A percentile compares a stretch with the other conserved stretches of the same genome.
phyloP scores from a whole-genome alignment of 805 yeast species.

The Cyberlindnera amylophila region DNA sequence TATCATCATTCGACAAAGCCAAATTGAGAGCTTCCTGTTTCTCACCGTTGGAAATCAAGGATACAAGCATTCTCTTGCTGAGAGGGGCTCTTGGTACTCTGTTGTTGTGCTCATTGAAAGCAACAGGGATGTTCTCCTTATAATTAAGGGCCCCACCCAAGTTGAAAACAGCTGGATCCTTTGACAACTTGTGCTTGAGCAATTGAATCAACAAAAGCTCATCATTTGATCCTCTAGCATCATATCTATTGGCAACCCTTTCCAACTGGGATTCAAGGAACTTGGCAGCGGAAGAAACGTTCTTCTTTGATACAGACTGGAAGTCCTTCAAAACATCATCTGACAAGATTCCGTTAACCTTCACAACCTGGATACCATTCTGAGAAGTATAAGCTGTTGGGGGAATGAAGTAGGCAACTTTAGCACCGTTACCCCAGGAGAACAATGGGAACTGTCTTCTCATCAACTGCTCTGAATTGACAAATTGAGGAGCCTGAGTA shows the following conservation, averaged over 20 bases:
- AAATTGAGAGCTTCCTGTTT: slow-evolving; percentile 60
- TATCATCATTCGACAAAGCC: slow-evolving; percentile 62
- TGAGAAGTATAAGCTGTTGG: slow-evolving; percentile 30
- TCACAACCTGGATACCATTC: slow-evolving; percentile 35
- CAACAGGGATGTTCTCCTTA: slow-evolving; percentile 8
- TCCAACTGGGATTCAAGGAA: slow-evolving; percentile 24
- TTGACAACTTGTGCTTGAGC: slow-evolving; percentile 23
- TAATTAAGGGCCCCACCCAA: slow-evolving; percentile 22
- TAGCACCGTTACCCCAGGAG: slow-evolving; percentile 53
- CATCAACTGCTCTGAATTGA: slow-evolving; percentile 51
- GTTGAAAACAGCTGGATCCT: slow-evolving; percentile 15
- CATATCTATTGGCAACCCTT: slow-evolving; percentile 4
- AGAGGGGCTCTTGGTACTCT: slow-evolving; percentile 20
- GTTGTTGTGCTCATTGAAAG: slow-evolving; percentile 3
- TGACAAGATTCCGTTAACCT: slow-evolving; percentile 31
- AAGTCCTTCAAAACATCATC: slow-evolving; percentile 32
- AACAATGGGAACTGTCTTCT: slow-evolving; percentile 74
- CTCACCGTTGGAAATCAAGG: slow-evolving; percentile 67
- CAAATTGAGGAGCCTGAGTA: slow-evolving; percentile 26
- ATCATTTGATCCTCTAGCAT: slow-evolving; percentile 56
- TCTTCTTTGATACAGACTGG: slow-evolving; percentile 31
- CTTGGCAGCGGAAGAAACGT: slow-evolving; percentile 26
- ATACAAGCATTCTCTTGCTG: slow-evolving; percentile 35
- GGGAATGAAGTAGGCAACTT: slow-evolving; percentile 40
- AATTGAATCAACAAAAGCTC: slow-evolving; percentile 57